phyloP scores from a whole-genome alignment of 73 alveolate species.

The Tetrahymena thermophila region DNA sequence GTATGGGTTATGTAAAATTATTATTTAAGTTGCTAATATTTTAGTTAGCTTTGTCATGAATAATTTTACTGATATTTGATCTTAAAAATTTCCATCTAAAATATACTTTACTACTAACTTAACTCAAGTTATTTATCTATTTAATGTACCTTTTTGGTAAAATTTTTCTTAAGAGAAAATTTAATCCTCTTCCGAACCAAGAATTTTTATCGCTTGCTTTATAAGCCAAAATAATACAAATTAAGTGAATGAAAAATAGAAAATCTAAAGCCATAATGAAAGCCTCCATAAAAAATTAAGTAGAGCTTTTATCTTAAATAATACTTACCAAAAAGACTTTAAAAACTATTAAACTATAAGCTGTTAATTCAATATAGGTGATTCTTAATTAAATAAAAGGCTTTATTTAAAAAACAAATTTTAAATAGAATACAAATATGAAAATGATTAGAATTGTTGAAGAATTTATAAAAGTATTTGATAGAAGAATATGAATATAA shows the following conservation, averaged over 20 bases:
- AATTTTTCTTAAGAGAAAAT: not conserved
- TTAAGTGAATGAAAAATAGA: not conserved
- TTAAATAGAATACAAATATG: not conserved
- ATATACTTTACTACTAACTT: not conserved
- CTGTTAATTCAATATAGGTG: not conserved
- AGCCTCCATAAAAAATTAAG: not conserved
- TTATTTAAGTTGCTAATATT: not conserved
- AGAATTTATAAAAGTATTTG: not conserved
- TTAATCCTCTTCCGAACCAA: not conserved
- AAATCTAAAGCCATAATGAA: not conserved
- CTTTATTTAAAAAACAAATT: not conserved
- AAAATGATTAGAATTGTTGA: not conserved
- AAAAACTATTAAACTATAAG: not conserved
- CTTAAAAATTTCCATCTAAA: not conserved
- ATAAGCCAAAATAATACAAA: not conserved
- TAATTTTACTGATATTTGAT: not conserved
- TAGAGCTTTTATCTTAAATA: not conserved
- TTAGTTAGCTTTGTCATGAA: not conserved
- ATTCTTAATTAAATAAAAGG: not conserved
- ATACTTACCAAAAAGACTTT: not conserved
- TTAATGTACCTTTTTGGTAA: not conserved
- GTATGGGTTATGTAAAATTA: not conserved
- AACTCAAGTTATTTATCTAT: not conserved
- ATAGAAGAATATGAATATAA: not conserved
- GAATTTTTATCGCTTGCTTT: not conserved